These are phyloP conservation scores for Magnaporthales sp. DNA, from an alignment of 2,329 filamentous ascomycete species.

Conservation along the genomic window DNA sequence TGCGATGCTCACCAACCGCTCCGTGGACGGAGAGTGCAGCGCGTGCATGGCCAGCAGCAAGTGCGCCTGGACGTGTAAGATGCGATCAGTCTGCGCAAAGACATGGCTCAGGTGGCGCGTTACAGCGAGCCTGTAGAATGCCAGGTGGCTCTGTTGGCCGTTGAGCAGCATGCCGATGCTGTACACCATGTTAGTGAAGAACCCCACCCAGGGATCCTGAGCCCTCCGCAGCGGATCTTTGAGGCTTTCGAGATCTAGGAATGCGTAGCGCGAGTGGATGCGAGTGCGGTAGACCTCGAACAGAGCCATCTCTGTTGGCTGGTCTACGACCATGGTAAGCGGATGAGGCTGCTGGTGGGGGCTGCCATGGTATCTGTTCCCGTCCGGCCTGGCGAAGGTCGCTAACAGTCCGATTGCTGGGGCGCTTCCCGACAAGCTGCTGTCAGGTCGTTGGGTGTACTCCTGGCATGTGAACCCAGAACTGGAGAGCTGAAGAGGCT, in stretches of 20 bases:
- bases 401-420: conserved; percentile 3
- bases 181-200: conserved; percentile 19
- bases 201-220: conserved; percentile 14
- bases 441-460: background rate
- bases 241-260: background rate
- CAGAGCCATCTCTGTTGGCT: background rate
- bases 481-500: background rate
- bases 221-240: background rate
- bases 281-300: conserved; percentile 1
- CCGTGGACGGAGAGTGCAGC: conserved; percentile 17
- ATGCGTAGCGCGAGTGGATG: conserved; percentile 5
- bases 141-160: background rate
- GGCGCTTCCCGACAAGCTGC: background rate
- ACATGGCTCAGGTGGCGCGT: conserved; percentile 5
- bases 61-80: conserved; percentile 13
- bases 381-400: conserved; percentile 3
- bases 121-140: conserved; percentile 2
- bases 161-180: conserved; percentile 11
- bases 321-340: background rate
- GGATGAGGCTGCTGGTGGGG: background rate
- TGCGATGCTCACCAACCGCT: conserved; percentile 17
- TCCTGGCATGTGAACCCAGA: background rate
- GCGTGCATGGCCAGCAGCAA: conserved; percentile 17
- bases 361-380: background rate
- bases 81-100: conserved; percentile 9